A percentile compares a stretch with the other conserved stretches of the same genome.
phyloP scores from a whole-genome alignment of 768 basidiomycete genomes.

The Leucosporidium scottii region DNA sequence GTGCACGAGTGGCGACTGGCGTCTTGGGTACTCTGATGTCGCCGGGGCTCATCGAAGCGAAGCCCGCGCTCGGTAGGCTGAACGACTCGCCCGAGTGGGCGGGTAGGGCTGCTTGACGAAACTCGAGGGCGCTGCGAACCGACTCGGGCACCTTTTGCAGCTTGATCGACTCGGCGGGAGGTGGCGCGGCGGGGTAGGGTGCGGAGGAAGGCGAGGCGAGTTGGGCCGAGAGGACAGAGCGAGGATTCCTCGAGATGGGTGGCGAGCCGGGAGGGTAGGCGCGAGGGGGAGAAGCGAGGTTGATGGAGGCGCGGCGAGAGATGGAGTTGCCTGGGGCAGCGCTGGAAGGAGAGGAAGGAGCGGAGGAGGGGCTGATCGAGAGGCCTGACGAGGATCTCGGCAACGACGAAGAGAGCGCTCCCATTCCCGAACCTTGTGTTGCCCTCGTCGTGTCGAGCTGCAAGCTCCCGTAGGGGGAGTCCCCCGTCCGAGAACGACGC shows the following conservation, averaged over 20 bases:
- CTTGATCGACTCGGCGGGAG: conserved; percentile 39
- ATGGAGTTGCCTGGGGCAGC: neutral
- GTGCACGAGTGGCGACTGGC: conserved; percentile 21
- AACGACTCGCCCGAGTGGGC: conserved; percentile 9
- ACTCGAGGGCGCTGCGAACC: conserved; percentile 45
- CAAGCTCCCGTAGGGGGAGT: neutral
- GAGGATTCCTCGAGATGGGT: neutral
- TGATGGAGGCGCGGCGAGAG: conserved; percentile 27
- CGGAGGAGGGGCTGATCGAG: conserved; percentile 15
- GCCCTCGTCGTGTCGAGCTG: neutral
- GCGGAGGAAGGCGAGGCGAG: neutral
- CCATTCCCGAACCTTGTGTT: too few species aligned
- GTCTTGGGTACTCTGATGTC: conserved; percentile 20
- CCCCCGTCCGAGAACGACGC: neutral
- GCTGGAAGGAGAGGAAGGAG: neutral
- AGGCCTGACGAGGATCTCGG: conserved; percentile 14
- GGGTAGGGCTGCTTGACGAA: conserved; percentile 39
- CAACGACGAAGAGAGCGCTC: conserved; percentile 6
- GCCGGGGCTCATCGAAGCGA: conserved; percentile 4
- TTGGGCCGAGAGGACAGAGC: conserved; percentile 3
- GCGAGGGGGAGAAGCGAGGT: conserved; percentile 19
- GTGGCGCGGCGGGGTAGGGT: conserved; percentile 27
- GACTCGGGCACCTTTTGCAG: conserved; percentile 46
- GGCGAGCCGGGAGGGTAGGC: conserved; percentile 20
- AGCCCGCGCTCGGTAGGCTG: neutral